These are phyloP conservation scores for Zalaria obscura DNA, from an alignment of 2,329 filamentous ascomycete species.

Conservation along the genomic window DNA sequence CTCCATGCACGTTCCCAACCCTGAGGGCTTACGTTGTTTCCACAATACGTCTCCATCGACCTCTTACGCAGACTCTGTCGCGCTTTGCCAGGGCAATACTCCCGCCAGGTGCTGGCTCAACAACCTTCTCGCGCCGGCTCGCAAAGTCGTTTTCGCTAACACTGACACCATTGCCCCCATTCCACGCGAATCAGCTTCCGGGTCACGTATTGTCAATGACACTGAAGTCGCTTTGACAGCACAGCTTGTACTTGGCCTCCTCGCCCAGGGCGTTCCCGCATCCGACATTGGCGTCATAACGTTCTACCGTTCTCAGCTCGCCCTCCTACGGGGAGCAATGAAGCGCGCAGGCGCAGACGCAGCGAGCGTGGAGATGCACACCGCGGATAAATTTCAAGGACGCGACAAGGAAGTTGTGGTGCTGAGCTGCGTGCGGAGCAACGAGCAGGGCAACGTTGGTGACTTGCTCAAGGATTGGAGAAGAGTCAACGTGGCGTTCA, in stretches of 20 bases:
- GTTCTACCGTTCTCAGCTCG: slow-evolving; percentile 86
- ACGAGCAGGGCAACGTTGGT: slow-evolving; percentile 69
- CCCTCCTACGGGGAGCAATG: slow-evolving; percentile 62
- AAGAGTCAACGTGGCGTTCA: slow-evolving; percentile 90
- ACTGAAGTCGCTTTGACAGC: slow-evolving; percentile 65
- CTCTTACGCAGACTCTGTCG: background rate
- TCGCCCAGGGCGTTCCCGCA: slow-evolving; percentile 60
- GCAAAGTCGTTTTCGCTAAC: slow-evolving; percentile 76
- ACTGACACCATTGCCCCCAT: slow-evolving; percentile 59
- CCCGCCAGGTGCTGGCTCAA: slow-evolving; percentile 57
- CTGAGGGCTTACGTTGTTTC: slow-evolving; percentile 17
- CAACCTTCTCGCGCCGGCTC: slow-evolving; percentile 52
- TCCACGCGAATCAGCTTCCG: slow-evolving; percentile 59
- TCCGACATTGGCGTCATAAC: slow-evolving; percentile 86
- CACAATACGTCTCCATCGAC: slow-evolving; percentile 13
- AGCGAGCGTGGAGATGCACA: slow-evolving; percentile 74
- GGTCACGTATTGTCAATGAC: slow-evolving; percentile 77
- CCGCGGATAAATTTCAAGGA: slow-evolving; percentile 91
- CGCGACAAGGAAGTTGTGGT: slow-evolving; percentile 90
- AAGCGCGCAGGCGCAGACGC: slow-evolving; percentile 24
- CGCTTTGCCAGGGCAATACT: slow-evolving; percentile 36
- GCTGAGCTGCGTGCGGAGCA: slow-evolving; percentile 75
- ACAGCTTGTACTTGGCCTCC: slow-evolving; percentile 67
- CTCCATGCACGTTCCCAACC: slow-evolving; percentile 50
- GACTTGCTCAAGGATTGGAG: slow-evolving; percentile 86